Evolutionary conservation across 1,284 basidiomycete genomes (phyloP).

Genomic region (Cutaneotrichosporon mucoides): DNA sequence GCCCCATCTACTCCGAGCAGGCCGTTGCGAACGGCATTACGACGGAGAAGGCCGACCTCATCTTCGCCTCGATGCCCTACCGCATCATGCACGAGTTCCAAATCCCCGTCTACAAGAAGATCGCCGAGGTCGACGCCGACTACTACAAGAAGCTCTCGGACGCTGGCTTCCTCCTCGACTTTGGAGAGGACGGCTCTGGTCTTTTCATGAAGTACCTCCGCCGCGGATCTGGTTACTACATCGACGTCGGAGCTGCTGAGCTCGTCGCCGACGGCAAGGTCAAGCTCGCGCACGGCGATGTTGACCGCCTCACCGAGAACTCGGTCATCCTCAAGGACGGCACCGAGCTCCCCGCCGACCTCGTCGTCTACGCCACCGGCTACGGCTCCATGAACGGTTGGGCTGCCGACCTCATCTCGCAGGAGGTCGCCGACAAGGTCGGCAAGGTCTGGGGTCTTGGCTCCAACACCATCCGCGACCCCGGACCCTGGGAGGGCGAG

Average conservation of each 20-base stretch:
- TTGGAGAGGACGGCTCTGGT: slow-evolving; percentile 22
- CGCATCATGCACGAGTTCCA: slow-evolving; percentile 52
- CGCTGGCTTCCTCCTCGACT: slow-evolving; percentile 25
- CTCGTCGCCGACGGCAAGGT: slow-evolving; percentile 25
- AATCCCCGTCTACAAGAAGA: slow-evolving; percentile 53
- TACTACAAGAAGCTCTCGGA: slow-evolving; percentile 16
- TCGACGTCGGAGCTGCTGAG: slow-evolving; percentile 22
- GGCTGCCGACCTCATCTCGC: slow-evolving; percentile 16
- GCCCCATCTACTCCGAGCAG: slow-evolving; percentile 57
- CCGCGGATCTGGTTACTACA: slow-evolving; percentile 19
- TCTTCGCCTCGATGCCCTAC: slow-evolving; percentile 51
- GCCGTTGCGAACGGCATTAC: slow-evolving; percentile 54
- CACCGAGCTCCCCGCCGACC: slow-evolving; percentile 12
- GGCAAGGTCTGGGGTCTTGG: slow-evolving; percentile 18
- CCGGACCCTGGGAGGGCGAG: slow-evolving; percentile 21
- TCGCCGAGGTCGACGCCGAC: slow-evolving; percentile 13
- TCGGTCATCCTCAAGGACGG: slow-evolving; percentile 14
- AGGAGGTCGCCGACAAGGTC: slow-evolving; percentile 18
- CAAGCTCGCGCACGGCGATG: slow-evolving; percentile 23
- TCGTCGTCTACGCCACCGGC: slow-evolving; percentile 20
- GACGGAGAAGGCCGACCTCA: slow-evolving; percentile 51
- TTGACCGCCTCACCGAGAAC: slow-evolving; percentile 21
- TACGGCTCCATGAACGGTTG: slow-evolving; percentile 19
- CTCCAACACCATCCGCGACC: slow-evolving; percentile 16
- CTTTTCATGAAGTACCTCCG: slow-evolving; percentile 22